These are phyloP conservation scores for Candida vaughaniae DNA, from an alignment of 805 yeast species.

Conservation along the genomic window DNA sequence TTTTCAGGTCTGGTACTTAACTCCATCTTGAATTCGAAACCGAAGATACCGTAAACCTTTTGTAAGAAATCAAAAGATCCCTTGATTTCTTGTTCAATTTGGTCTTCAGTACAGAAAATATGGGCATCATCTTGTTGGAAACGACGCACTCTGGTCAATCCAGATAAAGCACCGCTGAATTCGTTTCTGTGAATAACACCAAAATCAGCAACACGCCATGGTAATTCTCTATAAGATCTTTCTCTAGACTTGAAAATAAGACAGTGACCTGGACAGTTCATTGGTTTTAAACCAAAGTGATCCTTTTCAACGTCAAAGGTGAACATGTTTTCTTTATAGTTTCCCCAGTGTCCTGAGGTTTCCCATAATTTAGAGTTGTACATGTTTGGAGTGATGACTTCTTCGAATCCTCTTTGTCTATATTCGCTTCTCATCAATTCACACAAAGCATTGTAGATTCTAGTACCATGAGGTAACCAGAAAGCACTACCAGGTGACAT, in stretches of 20 bases:
- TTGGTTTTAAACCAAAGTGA: conserved; percentile 90
- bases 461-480: conserved; percentile 99
- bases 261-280: conserved; percentile 93
- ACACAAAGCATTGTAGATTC: conserved; percentile 87
- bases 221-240: conserved; percentile 94
- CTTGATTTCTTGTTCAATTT: conserved; percentile 81
- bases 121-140: conserved; percentile 99
- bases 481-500: conserved; percentile 97
- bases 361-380: conserved; percentile 97
- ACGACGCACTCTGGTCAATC: conserved; percentile 93
- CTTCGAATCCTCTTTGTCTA: conserved; percentile 92
- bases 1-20: conserved; percentile 97
- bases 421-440: conserved; percentile 82
- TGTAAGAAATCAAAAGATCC: conserved; percentile 84
- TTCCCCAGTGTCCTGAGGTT: conserved; percentile 98
- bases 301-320: conserved; percentile 96
- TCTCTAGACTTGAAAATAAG: conserved; percentile 87
- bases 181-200: conserved; percentile 98
- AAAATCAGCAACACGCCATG: conserved; percentile 98
- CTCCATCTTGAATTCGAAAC: conserved; percentile 95
- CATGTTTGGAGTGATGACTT: conserved; percentile 99
- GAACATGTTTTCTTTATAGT: conserved; percentile 97
- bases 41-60: conserved; percentile 85
- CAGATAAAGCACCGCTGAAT: conserved; percentile 88
- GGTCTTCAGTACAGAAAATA: conserved; percentile 91